Evolutionary conservation across 352 stramenopile genomes (phyloP), one percentile per base, ranked within the genome.

Genomic region (Globisporangium spiculum): DNA sequence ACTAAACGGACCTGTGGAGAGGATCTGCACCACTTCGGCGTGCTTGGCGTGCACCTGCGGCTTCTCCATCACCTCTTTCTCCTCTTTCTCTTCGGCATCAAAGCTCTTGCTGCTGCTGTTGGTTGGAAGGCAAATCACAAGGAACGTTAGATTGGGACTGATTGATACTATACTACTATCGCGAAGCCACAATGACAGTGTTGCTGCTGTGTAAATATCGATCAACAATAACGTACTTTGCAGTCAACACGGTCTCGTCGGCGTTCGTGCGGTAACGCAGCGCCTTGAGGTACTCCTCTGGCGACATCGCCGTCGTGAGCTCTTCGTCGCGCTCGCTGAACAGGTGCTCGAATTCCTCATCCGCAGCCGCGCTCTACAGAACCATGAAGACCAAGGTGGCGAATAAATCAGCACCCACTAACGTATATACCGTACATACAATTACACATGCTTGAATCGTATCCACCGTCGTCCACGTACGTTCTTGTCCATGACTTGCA

Each of bases 241-340:
- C 66, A 6, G 64, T 36, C 54, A 70, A 12, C 52, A 65, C 60
- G 3, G 70, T 58, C 20, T 77, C 75, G 38, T 84, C 70, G 7
- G 65, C 54, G 69, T 73, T 75, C 38, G 72, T 73, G 22, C 86
- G 84, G 65, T 94, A 94, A 18, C 86, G 84, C 68, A 94, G 68
- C 10, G 87, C 83, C 63, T 87, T 84, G 5, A 95, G 79, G 69
- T 93, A 95, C 67, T 90, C 78, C 0, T 81, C 76, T 0, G 83
- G 57, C 3, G 88, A 85, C 80, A 92, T 88, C 1, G 76, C 81
- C 20, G 85, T 92, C 57, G 75, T 73, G 20, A 95, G 78, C 32
- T 89, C 84, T 44, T 90, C 82, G 65, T 95, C 86, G 52, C 85
- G 82, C 68, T 95, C 88, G 57, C 88, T 93, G 66, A 95, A 93